These are phyloP conservation scores for Blepharisma stoltei DNA, from an alignment of 73 alveolate genomes.

Conservation along the genomic window DNA sequence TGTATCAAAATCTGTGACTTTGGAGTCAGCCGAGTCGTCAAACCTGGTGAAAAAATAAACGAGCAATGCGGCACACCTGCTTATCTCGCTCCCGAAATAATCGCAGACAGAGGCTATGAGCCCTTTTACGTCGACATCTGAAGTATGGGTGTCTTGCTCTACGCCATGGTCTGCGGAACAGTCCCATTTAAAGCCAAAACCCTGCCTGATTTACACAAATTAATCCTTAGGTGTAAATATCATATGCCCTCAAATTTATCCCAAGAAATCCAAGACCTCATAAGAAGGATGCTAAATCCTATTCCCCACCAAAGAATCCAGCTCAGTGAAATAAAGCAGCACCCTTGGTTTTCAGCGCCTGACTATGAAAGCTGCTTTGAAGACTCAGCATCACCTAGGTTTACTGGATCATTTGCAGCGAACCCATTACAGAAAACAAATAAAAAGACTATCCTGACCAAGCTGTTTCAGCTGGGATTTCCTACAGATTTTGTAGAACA, in stretches of 20 bases:
- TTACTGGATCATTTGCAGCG: neutral
- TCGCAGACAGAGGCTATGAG: conserved; percentile 89
- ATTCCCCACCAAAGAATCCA: conserved; percentile 46
- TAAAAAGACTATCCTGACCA: neutral
- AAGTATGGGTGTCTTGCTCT: conserved; percentile 93
- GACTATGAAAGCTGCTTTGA: neutral
- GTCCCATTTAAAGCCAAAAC: conserved; percentile 93
- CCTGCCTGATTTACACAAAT: conserved; percentile 76
- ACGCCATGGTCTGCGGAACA: conserved; percentile 89
- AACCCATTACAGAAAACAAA: neutral
- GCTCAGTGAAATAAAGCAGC: conserved; percentile 37
- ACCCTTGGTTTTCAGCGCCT: conserved; percentile 46
- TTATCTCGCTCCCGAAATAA: conserved; percentile 98
- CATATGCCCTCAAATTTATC: conserved; percentile 36
- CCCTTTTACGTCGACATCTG: conserved; percentile 93
- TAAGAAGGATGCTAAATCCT: conserved; percentile 43
- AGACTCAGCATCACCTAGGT: neutral
- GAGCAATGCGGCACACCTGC: conserved; percentile 99
- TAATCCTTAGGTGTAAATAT: conserved; percentile 16
- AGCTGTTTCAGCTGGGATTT: neutral
- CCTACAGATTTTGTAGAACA: neutral
- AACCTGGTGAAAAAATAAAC: conserved; percentile 76
- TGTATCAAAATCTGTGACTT: conserved; percentile 89
- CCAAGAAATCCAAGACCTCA: conserved; percentile 21
- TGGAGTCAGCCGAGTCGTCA: conserved; percentile 89